Evolutionary conservation across 1,139 yeast genomes (phyloP), one percentile per base, ranked within the genome.

Genomic region (Geotrichum europaeum): DNA sequence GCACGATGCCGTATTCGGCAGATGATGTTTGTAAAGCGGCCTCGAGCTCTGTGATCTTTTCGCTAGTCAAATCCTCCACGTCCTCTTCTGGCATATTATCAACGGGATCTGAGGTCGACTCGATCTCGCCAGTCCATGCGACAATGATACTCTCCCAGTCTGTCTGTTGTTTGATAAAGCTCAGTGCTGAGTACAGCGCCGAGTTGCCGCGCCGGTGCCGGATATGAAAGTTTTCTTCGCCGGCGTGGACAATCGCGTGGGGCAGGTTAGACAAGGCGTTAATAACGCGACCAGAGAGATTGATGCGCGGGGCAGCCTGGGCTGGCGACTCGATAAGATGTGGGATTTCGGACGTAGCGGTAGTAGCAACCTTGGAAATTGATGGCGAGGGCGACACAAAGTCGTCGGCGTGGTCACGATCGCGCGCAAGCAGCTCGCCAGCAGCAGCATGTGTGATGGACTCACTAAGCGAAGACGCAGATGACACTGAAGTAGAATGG

Each of bases 101-200:
- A 59, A 34, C 59, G 43, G 43, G 62, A 55, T 34, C 61, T 63
- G 52, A 59, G 63, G 61, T 65, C 62, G 57, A 66, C 60, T 79
- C 78, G 32, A 62, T 60, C 73, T 91, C 98, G 32, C 99, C 99
- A 0, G 97, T 88, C 99, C 99, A 95, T 1, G 92, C 97, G 60
- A 95, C 85, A 62, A 90, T 76, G 65, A 47, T 89, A 55, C 92
- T 86, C 66, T 90, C 95, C 95, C 97, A 94, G 57, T 84, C 82
- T 10, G 66, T 49, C 51, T 69, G 65, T n/a, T 60, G 56, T 58
- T 80, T 80, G 62, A 94, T 76, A 69, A 83, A 86, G 65, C 79
- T 79, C 65, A 88, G 82, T 4, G 96, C 85, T 7, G 96, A 84
- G 70, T 87, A 87, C 57, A 92, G 76, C 0, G 98, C 96, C 15